Base-by-base conservation (phyloP, 176 grass and related monocot genomes). In the Puccinellia tenuiflora region DNA sequence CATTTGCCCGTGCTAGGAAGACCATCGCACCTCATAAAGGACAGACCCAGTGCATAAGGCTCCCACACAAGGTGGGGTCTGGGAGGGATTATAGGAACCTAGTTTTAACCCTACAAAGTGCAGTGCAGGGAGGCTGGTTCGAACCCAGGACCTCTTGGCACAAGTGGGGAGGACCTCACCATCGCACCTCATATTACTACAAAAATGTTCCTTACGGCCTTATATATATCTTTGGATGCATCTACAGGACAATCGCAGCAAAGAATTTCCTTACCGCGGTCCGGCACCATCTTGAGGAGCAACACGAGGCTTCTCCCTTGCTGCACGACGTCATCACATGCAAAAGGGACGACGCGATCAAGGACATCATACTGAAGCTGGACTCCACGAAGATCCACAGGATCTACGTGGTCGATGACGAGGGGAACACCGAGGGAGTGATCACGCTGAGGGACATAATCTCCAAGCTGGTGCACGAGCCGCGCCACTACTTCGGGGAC, bases 381-480 rank as follows among this genome's bases (percentile, higher is more conserved):
- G 97, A 99, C 81, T 89, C 63, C 0, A 75, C 85, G 77, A 99
- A 96, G 81, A 96, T 99, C 64, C 93, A 96, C 75, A 69, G 93
- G 70, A 90, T 99, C 82, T 99, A 99, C 3, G 86, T 99, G 12
- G 33, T 84, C 0, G 88, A 96, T 51, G 91, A 86, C 68, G 47
- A 89, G 40, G 91, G 87, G 30, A 78, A 83, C 75, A 54, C 92
- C 2, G 87, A 94, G 29, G 97, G 97, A 1, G 89, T 99, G 34
- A 94, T 99, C 74, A 99, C 97, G 3, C 83, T 99, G 70, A 85
- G 93, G 66, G 97, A 99, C 88, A 96, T 99, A 62, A 99, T 99
- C 77, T 99, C 97, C 83, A 99, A 93, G 82, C 80, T 99, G 52
- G 97, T 96, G 21, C 91, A 99, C 35, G 97, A 99, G 56, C 97